phyloP scores from a whole-genome alignment of 2,329 filamentous ascomycete genomes.

The Tolypocladium pustulatum region DNA sequence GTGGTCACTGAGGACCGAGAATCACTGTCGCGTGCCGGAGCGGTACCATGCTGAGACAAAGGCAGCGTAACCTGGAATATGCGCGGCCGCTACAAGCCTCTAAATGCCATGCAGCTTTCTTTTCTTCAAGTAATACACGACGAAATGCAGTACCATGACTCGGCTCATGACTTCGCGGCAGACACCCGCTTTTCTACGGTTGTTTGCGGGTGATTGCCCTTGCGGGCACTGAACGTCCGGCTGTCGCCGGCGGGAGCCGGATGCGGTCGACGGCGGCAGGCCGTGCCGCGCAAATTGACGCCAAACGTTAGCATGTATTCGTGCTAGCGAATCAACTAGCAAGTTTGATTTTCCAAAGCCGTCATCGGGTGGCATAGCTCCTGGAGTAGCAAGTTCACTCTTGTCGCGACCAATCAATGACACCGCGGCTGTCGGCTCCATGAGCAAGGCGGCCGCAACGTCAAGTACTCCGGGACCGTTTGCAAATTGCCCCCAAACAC shows the following conservation, averaged over 20 bases:
- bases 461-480: not conserved
- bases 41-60: too few relatives aligned
- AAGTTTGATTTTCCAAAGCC: not conserved
- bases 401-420: not conserved
- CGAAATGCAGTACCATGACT: not conserved
- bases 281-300: not conserved
- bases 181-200: not conserved
- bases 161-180: not conserved
- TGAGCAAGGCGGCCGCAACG: not conserved
- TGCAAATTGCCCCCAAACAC: not conserved
- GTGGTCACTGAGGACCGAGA: not conserved
- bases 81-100: not conserved
- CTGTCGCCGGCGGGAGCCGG: not conserved
- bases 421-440: slow-evolving; percentile 4
- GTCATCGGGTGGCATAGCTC: not conserved
- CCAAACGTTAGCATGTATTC: not conserved
- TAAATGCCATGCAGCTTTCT: too few relatives aligned
- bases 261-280: not conserved
- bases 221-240: not conserved
- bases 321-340: not conserved
- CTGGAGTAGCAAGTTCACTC: not conserved
- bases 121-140: too few relatives aligned
- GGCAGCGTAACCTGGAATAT: too few relatives aligned
- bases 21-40: not conserved
- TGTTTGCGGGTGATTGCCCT: not conserved